A percentile compares a stretch with the other conserved stretches of the same genome.
Conservation (phyloP, 2,329 filamentous ascomycete species). For the Aspergillus sp. region DNA sequence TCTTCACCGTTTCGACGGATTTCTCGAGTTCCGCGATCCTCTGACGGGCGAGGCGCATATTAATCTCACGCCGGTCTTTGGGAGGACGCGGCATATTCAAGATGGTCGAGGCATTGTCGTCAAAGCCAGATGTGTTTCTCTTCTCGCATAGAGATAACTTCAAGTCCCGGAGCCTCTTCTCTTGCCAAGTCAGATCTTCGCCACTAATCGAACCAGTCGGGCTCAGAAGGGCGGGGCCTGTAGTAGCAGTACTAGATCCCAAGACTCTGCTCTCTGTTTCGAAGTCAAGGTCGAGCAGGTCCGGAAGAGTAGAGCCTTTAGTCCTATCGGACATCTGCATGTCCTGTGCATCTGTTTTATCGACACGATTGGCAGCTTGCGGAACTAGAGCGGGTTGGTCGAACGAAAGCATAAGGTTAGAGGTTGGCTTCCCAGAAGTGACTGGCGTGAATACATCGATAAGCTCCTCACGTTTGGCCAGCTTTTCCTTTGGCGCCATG, state of each 20-base stretch:
- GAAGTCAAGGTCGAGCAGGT: not conserved
- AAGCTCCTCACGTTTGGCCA: conserved; percentile 4
- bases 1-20: conserved; percentile 1
- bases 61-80: not conserved
- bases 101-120: not conserved
- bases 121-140: not conserved
- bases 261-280: not conserved
- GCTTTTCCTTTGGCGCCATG: not conserved
- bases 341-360: too few relatives aligned
- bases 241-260: not conserved
- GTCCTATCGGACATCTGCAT: too few relatives aligned
- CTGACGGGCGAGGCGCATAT: not conserved
- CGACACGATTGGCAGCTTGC: not conserved
- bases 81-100: not conserved
- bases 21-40: conserved; percentile 11
- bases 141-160: not conserved
- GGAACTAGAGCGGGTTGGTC: conserved; percentile 16
- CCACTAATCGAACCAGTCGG: not conserved
- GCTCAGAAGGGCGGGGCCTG: not conserved
- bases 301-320: not conserved
- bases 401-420: conserved; percentile 6
- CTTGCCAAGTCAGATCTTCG: not conserved
- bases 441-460: conserved; percentile 9
- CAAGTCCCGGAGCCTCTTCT: not conserved
- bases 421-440: not conserved